Conservation (phyloP, 441 rosid species). For the Aleurites moluccanus region DNA sequence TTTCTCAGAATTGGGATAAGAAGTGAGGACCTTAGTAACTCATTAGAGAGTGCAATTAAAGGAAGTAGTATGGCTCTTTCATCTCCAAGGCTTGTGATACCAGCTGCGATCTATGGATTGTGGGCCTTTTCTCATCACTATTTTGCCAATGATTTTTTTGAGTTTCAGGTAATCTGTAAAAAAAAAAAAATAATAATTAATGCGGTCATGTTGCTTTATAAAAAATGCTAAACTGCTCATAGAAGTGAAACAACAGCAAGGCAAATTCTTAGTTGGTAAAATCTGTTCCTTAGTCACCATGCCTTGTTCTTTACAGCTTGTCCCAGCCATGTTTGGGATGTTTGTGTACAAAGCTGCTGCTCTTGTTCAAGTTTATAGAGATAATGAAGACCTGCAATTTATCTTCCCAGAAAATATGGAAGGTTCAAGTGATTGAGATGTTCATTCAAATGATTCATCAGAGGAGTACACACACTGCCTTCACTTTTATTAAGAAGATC, state of each 20-base stretch:
- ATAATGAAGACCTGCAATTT: conserved; percentile 71
- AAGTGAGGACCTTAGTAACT: conserved; percentile 70
- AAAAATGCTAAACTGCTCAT: not conserved
- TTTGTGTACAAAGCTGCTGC: conserved; percentile 98
- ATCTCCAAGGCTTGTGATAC: conserved; percentile 87
- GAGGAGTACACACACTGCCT: not conserved
- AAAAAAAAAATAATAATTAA: not conserved
- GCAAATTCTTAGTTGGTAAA: not conserved
- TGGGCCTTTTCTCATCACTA: conserved; percentile 73
- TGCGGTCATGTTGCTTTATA: not conserved
- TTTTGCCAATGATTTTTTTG: conserved; percentile 53
- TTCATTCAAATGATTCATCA: not conserved
- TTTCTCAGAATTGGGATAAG: conserved; percentile 72
- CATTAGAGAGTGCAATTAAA: conserved; percentile 55
- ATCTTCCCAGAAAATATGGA: conserved; percentile 59
- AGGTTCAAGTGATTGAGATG: conserved; percentile 31
- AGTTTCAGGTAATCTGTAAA: conserved; percentile 66
- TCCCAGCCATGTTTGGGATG: conserved; percentile 89
- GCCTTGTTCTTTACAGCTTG: conserved; percentile 46
- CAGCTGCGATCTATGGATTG: conserved; percentile 72
- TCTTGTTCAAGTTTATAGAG: conserved; percentile 88
- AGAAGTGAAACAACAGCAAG: not conserved
- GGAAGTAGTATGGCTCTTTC: conserved; percentile 82
- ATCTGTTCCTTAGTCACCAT: not conserved
- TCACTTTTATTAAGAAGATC: not conserved